Percentiles rank a stretch among this genome's conserved stretches.
phyloP scores from a whole-genome alignment of 1,139 yeast genomes.

The Blastobotrys buckinghamii region DNA sequence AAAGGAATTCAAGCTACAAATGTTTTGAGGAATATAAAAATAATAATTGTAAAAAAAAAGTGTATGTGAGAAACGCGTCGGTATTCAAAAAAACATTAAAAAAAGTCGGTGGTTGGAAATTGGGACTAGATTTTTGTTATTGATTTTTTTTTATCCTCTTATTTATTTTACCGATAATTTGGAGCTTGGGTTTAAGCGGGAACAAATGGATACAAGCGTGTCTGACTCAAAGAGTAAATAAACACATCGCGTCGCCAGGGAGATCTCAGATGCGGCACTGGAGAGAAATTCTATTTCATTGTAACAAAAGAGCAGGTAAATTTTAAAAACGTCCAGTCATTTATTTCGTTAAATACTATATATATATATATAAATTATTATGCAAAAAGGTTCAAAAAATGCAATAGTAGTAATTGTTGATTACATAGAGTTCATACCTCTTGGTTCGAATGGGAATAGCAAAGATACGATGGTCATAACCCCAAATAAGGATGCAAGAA shows the following conservation, averaged over 20 bases:
- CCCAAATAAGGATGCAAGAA: slow-evolving; percentile 50
- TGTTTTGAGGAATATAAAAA: neutral
- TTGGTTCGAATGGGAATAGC: slow-evolving; percentile 42
- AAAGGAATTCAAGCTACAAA: neutral
- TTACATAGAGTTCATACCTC: slow-evolving; percentile 22
- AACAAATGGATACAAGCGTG: too few species aligned
- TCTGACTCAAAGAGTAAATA: too few species aligned
- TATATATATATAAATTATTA: neutral
- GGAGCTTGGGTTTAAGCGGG: neutral
- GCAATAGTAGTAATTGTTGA: neutral
- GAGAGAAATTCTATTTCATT: neutral
- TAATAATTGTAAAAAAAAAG: neutral
- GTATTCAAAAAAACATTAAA: neutral
- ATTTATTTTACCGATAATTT: neutral
- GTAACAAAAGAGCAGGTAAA: neutral
- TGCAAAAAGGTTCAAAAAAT: neutral
- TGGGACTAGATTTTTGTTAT: neutral
- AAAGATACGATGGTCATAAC: slow-evolving; percentile 40
- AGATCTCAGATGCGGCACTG: neutral
- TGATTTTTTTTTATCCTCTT: too few species aligned
- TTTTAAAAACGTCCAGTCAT: neutral
- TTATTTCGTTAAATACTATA: neutral
- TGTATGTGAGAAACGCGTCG: slow-evolving; percentile 7
- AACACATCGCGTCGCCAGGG: neutral
- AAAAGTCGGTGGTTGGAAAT: neutral